A percentile compares a stretch with the other conserved stretches of the same genome.
These are phyloP conservation scores for Nicotiana obtusifolia DNA, from an alignment of 257 asterid species.

Conservation along the genomic window DNA sequence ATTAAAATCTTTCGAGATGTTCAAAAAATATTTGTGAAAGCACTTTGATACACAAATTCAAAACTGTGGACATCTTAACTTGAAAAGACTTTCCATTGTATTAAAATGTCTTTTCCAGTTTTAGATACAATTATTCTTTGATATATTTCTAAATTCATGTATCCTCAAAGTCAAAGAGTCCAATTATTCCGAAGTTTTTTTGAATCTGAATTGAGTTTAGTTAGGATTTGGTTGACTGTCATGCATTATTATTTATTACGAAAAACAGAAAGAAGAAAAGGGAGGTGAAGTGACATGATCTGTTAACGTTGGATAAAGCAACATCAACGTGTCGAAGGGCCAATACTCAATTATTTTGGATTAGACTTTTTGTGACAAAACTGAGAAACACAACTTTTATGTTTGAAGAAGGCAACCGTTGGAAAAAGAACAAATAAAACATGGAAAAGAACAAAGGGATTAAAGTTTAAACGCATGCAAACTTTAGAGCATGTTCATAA, in stretches of 20 bases:
- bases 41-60: not conserved
- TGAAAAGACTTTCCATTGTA: not conserved
- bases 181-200: slow-evolving; percentile 11
- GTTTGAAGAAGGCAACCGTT: slow-evolving; percentile 9
- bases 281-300: slow-evolving; percentile 13
- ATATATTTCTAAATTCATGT: not conserved
- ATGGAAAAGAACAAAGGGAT: not conserved
- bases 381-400: not conserved
- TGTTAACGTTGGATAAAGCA: slow-evolving; percentile 32
- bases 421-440: not conserved
- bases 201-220: not conserved
- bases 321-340: not conserved
- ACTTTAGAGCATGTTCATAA: not conserved
- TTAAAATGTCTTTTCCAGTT: not conserved
- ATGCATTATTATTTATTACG: not conserved
- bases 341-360: not conserved
- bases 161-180: not conserved
- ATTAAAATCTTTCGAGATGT: not conserved
- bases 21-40: no score
- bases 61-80: not conserved
- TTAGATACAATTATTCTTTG: not conserved
- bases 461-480: slow-evolving; percentile 4
- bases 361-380: slow-evolving; percentile 3
- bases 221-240: not conserved
- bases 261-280: not conserved